Base-by-base conservation (phyloP, 768 basidiomycete species). In the Naematelia encephala region DNA sequence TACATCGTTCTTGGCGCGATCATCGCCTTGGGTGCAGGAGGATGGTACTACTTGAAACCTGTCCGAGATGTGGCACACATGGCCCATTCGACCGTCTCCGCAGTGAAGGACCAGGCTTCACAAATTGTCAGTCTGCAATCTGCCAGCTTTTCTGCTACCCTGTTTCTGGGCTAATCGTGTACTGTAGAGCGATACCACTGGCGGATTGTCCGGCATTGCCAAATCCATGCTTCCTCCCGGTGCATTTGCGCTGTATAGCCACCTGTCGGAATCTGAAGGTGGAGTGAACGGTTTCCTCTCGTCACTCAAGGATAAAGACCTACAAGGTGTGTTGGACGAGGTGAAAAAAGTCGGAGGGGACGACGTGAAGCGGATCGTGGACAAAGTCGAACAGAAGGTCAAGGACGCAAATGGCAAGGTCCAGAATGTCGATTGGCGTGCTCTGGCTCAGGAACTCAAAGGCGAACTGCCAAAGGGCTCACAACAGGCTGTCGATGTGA, bases 401-500 rank as follows among this genome's bases (percentile, higher is more conserved):
- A 69, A 74, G 63, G 69, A 73, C 25, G 75, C 75, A 23, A 61
- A 63, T 23, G 75, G 75, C 11, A 70, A 76, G 51, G 63, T 70
- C 19, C 34, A 59, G 55, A 60, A 76, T 43, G 64, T 76, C n/a
- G 73, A 76, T 59, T 76, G 75, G 75, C 69, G 67, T 51, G 43
- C 54, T 26, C 50, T 76, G 21, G 64, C 68, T 8, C 57, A 64
- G 27, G 67, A 72, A 46, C 55, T 74, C 22, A 71, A 76, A 66
- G 61, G 57, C 44, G 67, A 74, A 54, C 56, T 74, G 44, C 70
- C 70, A 3, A 63, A 69, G 30, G 67, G 59, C 44, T 61, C 62
- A n/a, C 69, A 74, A 57, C 61, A 71, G 16, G 44, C 63, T 42
- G 56, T 76, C 27, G 68, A 72, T 47, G 74, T 76, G 58, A 70